Base-by-base conservation (phyloP, 768 basidiomycete genomes). In the Tephrocybe sp. region DNA sequence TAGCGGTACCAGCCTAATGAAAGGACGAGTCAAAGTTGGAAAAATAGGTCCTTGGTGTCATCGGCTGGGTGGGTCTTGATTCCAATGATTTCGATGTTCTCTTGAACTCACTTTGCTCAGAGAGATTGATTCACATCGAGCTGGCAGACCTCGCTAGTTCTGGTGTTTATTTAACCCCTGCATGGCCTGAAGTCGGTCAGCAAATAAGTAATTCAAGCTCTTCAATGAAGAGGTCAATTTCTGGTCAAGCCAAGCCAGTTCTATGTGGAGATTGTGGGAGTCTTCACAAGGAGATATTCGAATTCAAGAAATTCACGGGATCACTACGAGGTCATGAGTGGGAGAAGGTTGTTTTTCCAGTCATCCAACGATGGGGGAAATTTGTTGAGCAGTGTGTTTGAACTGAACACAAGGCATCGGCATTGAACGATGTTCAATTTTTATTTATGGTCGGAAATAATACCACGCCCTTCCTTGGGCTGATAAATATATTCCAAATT, bases 101-200 rank as follows among this genome's bases (percentile, higher is more conserved):
- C 15, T 18, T 23, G n/a, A 15, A 53, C 24, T 31, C 18, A 40
- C 43, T 18, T 37, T 18, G 45, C 18, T 21, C 49, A 74, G 91
- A 93, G 62, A 71, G 87, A 34, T 76, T 93, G 12, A 78, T 91
- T 24, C 91, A 93, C 57, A 72, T 92, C 21, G 91, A 93, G 62
- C 73, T 93, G 6, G 76, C 80, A 6, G 91, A 93, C 60, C 60
- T 92, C 36, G 76, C 74, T 10, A 61, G 76, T 29, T 75, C 83
- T 42, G 60, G 68, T 9, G 75, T 78, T 1, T 90, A 92, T 62
- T 73, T 91, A 4, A 65, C 83, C 37, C 65, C 77, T 3, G 62
- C 57, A 10, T 90, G 70, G 73, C 69, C 67, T 25, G 58, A 63
- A 21, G 57, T 70, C 34, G 64, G 63, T 33, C 61, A 36, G 52